Evolutionary conservation across 169 alveolate genomes (phyloP).

Genomic region (Eimeria necatrix): DNA sequence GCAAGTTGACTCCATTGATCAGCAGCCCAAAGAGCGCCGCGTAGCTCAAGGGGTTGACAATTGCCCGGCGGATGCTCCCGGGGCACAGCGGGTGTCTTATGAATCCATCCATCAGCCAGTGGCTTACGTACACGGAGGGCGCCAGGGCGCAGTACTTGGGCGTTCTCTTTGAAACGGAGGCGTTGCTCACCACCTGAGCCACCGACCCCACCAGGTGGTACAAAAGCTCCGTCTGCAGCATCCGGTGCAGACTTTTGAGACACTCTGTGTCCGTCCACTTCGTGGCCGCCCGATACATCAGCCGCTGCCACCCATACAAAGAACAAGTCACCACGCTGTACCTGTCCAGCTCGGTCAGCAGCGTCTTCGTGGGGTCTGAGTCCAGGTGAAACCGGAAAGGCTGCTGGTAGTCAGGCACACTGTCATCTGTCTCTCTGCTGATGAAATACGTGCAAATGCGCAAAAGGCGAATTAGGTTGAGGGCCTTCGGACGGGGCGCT

Average conservation of each 20-base stretch:
- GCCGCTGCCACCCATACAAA: conserved; percentile 90
- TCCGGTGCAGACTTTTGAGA: conserved; percentile 53
- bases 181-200: conserved; percentile 85
- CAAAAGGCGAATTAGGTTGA: conserved; percentile 86
- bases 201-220: conserved; percentile 90
- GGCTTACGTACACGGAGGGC: conserved; percentile 91
- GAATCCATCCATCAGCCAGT: conserved; percentile 93
- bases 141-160: conserved; percentile 86
- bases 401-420: conserved; percentile 88
- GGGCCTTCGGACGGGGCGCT: conserved; percentile 82
- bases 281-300: conserved; percentile 85
- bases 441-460: conserved; percentile 90
- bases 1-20: conserved; percentile 91
- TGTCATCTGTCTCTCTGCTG: conserved; percentile 88
- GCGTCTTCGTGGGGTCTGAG: conserved; percentile 18
- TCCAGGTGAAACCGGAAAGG: conserved; percentile 67
- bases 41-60: conserved; percentile 87
- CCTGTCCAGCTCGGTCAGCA: conserved; percentile 81
- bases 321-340: conserved; percentile 84
- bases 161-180: conserved; percentile 65
- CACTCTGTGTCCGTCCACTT: conserved; percentile 67
- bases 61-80: conserved; percentile 86
- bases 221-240: conserved; percentile 87
- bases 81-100: conserved; percentile 94
- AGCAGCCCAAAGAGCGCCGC: conserved; percentile 88